These are phyloP conservation scores for Pseudoneurospora amorphoporcata DNA, from an alignment of 495 filamentous ascomycete species.

Conservation along the genomic window DNA sequence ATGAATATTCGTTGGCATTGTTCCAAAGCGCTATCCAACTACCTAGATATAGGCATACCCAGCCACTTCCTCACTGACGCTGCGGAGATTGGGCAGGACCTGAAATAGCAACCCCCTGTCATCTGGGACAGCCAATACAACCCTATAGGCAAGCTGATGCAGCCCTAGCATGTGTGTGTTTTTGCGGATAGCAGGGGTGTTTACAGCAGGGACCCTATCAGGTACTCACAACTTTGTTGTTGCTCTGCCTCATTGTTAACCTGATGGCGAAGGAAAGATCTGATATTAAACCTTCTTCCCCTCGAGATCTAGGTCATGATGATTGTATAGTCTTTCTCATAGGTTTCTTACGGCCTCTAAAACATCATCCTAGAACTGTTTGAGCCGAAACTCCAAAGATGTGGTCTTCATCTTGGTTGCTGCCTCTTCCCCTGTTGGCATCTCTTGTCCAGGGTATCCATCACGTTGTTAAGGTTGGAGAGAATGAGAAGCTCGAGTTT, in stretches of 20 bases:
- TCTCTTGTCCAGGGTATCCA: constrained; percentile 19
- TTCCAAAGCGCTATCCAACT: neutral
- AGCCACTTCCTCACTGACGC: neutral
- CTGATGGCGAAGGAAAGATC: neutral
- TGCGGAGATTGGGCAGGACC: neutral
- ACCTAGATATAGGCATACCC: neutral
- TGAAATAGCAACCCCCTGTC: neutral
- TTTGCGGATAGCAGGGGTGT: neutral
- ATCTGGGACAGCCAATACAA: neutral
- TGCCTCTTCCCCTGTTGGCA: constrained; percentile 19
- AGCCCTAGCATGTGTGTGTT: neutral
- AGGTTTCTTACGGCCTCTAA: neutral
- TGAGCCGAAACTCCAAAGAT: constrained; percentile 14
- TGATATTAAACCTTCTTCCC: neutral
- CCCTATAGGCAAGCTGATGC: neutral
- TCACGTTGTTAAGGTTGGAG: constrained; percentile 28
- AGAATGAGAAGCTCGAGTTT: constrained; percentile 26
- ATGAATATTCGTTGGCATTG: neutral
- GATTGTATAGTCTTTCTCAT: neutral
- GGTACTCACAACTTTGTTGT: neutral
- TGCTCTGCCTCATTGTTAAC: neutral
- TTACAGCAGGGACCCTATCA: neutral
- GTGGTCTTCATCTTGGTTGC: constrained; percentile 15
- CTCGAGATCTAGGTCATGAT: neutral
- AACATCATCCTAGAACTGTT: neutral